Base-by-base conservation (phyloP, 2,329 filamentous ascomycete species). In the Colletotrichum tropicale region DNA sequence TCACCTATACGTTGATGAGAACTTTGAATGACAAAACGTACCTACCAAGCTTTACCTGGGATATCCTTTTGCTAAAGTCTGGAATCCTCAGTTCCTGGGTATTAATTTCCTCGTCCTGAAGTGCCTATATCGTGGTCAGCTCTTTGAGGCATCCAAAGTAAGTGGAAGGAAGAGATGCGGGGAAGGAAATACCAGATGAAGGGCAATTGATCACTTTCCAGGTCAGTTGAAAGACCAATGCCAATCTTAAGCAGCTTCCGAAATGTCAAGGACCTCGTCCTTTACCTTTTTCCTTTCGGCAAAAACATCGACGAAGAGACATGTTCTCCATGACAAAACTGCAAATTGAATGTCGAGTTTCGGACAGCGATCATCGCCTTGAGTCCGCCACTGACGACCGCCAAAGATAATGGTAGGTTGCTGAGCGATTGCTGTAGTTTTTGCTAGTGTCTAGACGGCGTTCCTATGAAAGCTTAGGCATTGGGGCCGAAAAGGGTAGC, bases 281-380 rank as follows among this genome's bases (percentile, higher is more conserved):
- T 89, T 88, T 0, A 87, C 84, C 2, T 81, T 81, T 38, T 89
- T 89, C 8, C 93, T 93, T 77, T 93, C 89, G 26, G 93, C 86
- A 1, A 98, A 83, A 64, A 98, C 96, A 61, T 88, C 84, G 60
- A 91, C 84, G n/a, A 98, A 85, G 8, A 96, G 86, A 15, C 87
- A 80, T 8, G 93, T 90, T 80, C 97, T 96, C 81, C 92, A 89
- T 1, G 95, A 98, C 15, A 92, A 83, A 0, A 82, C 78, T 3
- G 89, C 81, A 5, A 89, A 85, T 15, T 87, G 83, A 6, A 88
- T 80, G 83, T 86, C 85, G 78, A 43, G 21, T 28, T 60, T n/a
- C 72, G 84, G 66, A 10, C 74, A 84, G 55, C 80, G 12, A 34
- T 81, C 62, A 87, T 88, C 65, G 83, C 84, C 32, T 81, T 83